Conservation (phyloP, 306 rosid genomes). For the Canavalia ensiformis region DNA sequence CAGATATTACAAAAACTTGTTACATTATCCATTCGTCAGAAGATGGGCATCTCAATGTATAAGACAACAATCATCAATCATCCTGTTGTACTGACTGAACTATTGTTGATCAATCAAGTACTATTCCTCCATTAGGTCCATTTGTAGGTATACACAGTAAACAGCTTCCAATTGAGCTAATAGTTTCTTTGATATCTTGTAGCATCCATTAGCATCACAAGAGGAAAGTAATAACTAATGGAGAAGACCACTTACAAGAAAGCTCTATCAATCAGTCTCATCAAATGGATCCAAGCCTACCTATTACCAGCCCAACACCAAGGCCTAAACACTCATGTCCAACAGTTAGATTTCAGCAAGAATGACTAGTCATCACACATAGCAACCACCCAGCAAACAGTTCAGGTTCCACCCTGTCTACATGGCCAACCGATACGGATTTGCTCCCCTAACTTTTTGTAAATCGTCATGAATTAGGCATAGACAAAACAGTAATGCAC, state of each 20-base stretch:
- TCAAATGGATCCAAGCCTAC: slow-evolving; percentile 50
- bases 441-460: slow-evolving; percentile 33
- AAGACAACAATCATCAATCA: slow-evolving; percentile 52
- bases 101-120: slow-evolving; percentile 47
- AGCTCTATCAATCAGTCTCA: slow-evolving; percentile 42
- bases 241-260: slow-evolving; percentile 49
- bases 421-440: slow-evolving; percentile 39
- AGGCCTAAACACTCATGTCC: slow-evolving; percentile 43
- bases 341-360: slow-evolving; percentile 36
- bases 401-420: slow-evolving; percentile 37
- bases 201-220: slow-evolving; percentile 41
- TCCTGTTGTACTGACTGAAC: slow-evolving; percentile 46
- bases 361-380: slow-evolving; percentile 41
- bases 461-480: slow-evolving; percentile 41
- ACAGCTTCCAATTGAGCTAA: slow-evolving; percentile 43
- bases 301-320: slow-evolving; percentile 47
- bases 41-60: slow-evolving; percentile 39
- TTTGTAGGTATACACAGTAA: slow-evolving; percentile 38
- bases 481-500: slow-evolving; percentile 20
- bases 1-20: slow-evolving; percentile 39
- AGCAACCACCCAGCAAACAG: slow-evolving; percentile 43
- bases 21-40: slow-evolving; percentile 44
- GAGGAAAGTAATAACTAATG: slow-evolving; percentile 51
- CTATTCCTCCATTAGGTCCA: slow-evolving; percentile 42
- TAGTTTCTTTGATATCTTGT: slow-evolving; percentile 40